phyloP scores from a whole-genome alignment of 352 stramenopile species.

The Salisapilia sapeloensis region DNA sequence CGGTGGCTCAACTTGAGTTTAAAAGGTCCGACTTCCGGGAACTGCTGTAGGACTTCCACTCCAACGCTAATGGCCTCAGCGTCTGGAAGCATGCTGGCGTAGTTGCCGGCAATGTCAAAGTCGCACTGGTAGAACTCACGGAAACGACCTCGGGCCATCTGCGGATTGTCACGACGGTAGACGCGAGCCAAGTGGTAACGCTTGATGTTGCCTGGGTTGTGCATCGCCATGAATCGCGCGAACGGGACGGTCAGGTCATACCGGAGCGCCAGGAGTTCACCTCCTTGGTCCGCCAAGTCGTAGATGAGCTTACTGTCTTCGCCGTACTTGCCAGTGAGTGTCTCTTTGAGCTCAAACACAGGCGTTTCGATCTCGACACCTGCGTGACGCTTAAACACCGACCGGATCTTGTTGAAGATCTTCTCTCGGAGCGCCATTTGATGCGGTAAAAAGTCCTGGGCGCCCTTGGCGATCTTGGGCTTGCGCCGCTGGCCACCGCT shows the following conservation, averaged over 20 bases:
- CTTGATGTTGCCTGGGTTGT: constrained; percentile 97
- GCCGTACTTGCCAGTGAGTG: constrained; percentile 97
- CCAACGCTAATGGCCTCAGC: constrained; percentile 93
- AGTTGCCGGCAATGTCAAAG: constrained; percentile 95
- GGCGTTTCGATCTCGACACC: constrained; percentile 97
- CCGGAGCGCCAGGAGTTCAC: constrained; percentile 86
- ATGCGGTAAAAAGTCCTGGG: constrained; percentile 90
- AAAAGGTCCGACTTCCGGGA: constrained; percentile 79
- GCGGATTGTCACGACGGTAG: constrained; percentile 92
- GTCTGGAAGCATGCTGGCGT: constrained; percentile 92
- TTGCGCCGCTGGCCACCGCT: constrained; percentile 63
- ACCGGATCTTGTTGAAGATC: constrained; percentile 94
- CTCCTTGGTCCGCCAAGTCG: constrained; percentile 96
- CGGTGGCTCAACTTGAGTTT: constrained; percentile 98
- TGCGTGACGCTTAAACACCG: constrained; percentile 96
- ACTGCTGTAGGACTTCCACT: constrained; percentile 83
- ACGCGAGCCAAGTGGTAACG: constrained; percentile 96
- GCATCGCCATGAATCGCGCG: constrained; percentile 94
- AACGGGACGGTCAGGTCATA: constrained; percentile 99
- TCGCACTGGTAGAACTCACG: constrained; percentile 99
- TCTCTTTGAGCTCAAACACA: constrained; percentile 98
- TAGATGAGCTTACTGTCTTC: constrained; percentile 99
- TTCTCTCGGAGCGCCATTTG: constrained; percentile 95
- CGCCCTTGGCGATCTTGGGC: constrained; percentile 82
- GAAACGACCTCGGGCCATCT: constrained; percentile 90